phyloP scores from a whole-genome alignment of 768 basidiomycete species.

The Brasilioporus rufonigricans region DNA sequence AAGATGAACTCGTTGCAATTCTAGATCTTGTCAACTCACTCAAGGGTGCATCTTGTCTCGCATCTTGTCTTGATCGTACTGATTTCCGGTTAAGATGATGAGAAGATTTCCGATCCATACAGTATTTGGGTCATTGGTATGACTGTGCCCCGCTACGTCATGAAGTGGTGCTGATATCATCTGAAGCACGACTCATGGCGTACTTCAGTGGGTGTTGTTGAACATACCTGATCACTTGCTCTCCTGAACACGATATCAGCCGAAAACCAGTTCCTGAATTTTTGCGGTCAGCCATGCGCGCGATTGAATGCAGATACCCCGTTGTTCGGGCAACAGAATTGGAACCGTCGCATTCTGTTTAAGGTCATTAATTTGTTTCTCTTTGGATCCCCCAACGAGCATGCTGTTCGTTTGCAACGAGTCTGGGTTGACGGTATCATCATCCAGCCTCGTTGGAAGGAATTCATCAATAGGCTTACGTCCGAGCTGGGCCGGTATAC shows the following conservation, averaged over 20 bases:
- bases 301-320: constrained; percentile 12
- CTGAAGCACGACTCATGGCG: constrained; percentile 11
- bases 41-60: no score
- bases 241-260: background rate
- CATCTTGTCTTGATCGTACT: background rate
- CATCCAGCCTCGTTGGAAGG: constrained; percentile 12
- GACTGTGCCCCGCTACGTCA: background rate
- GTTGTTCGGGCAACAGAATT: constrained; percentile 5
- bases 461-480: constrained; percentile 6
- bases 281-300: constrained; percentile 10
- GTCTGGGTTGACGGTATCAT: constrained; percentile 12
- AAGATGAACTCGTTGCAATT: constrained; percentile 10
- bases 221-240: background rate
- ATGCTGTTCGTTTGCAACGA: constrained; percentile 13
- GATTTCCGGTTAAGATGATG: background rate
- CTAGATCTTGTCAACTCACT: constrained; percentile 14
- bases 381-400: constrained; percentile 1
- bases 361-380: background rate
- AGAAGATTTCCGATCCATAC: background rate
- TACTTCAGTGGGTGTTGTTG: constrained; percentile 8
- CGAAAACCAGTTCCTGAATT: constrained; percentile 15
- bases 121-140: constrained; percentile 17
- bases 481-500: constrained; percentile 10
- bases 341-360: background rate
- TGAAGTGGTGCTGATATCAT: background rate